Evolutionary conservation across 164 flowering plant genomes (phyloP).

Genomic region (Vitis vinifera): DNA sequence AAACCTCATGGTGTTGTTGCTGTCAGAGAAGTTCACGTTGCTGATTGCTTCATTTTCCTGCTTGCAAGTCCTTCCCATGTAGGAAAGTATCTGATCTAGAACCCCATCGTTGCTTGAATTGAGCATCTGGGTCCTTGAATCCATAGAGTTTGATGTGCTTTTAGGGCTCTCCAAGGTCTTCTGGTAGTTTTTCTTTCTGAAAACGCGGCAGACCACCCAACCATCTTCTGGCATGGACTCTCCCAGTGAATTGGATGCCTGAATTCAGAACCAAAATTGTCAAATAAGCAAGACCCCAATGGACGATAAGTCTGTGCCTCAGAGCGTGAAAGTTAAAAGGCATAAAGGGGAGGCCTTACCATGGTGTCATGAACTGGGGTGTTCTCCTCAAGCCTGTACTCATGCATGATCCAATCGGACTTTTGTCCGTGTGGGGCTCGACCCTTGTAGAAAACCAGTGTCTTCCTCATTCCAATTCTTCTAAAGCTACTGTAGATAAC

Average conservation of each 20-base stretch:
- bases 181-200: conserved; percentile 81
- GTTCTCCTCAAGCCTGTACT: conserved; percentile 78
- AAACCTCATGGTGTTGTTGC: conserved; percentile 13
- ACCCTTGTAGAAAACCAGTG: conserved; percentile 84
- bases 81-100: conserved; percentile 67
- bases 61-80: conserved; percentile 71
- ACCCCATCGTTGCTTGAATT: conserved; percentile 43
- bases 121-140: conserved; percentile 29
- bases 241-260: conserved; percentile 22
- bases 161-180: conserved; percentile 48
- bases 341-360: conserved; percentile 17
- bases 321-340: too few species aligned
- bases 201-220: conserved; percentile 90
- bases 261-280: background rate
- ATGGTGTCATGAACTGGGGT: conserved; percentile 20
- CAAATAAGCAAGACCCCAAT: too few species aligned
- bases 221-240: conserved; percentile 63
- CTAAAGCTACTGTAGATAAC: conserved; percentile 60
- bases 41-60: conserved; percentile 32
- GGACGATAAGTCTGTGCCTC: too few species aligned
- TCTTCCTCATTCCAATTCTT: conserved; percentile 88
- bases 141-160: conserved; percentile 24
- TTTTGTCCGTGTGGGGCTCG: conserved; percentile 94
- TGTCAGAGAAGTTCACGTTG: conserved; percentile 7
- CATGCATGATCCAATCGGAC: conserved; percentile 98